Conservation (phyloP, 805 yeast species). For the Kodamaea laetipori region DNA sequence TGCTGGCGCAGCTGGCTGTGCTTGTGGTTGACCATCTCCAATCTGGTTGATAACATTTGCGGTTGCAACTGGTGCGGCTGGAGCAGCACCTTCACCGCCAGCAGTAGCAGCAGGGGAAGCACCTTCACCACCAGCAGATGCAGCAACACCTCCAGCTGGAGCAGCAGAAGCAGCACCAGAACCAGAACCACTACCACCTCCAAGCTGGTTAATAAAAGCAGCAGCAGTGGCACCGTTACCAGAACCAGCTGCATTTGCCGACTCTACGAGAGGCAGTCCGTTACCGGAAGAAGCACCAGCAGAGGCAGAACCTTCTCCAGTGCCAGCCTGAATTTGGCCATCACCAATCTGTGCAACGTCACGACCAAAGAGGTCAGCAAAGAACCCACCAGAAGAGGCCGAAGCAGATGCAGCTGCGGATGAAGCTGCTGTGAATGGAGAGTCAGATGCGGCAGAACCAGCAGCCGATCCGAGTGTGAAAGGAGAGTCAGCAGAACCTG, state of each 20-base stretch:
- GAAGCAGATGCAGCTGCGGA: too few relatives aligned
- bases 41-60: conserved; percentile 21
- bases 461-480: background rate
- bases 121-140: too few relatives aligned
- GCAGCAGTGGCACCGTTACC: too few relatives aligned
- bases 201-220: too few relatives aligned
- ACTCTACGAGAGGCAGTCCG: conserved; percentile 30
- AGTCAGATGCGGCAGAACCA: conserved; percentile 3
- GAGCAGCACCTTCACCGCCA: too few relatives aligned
- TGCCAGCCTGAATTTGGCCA: conserved; percentile 29
- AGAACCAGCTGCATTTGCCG: conserved; percentile 22
- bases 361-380: conserved; percentile 34
- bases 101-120: too few relatives aligned
- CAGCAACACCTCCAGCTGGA: too few relatives aligned
- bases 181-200: too few relatives aligned
- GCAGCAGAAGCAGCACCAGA: too few relatives aligned
- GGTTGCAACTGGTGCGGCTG: conserved; percentile 16
- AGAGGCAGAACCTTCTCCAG: conserved; percentile 14
- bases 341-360: conserved; percentile 46
- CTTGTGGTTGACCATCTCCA: conserved; percentile 62
- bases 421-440: too few relatives aligned
- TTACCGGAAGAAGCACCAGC: conserved; percentile 28
- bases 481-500: background rate
- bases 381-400: too few relatives aligned
- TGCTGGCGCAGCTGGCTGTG: conserved; percentile 20